Evolutionary conservation across 2,329 filamentous ascomycete genomes (phyloP).

Genomic region (Alternaria ethzedia): DNA sequence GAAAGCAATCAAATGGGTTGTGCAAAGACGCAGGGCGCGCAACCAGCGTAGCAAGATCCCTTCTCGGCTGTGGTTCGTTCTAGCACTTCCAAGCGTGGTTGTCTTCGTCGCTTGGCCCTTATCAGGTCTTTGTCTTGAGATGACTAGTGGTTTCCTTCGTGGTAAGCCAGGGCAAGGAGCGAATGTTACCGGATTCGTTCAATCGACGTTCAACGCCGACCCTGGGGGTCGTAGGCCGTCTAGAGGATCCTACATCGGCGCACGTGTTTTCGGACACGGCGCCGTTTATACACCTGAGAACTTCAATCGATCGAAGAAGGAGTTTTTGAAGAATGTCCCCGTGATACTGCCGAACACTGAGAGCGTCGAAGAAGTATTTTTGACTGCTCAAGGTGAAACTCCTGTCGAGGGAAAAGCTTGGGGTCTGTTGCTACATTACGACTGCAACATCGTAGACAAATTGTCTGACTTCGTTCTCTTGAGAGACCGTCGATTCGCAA

Average conservation of each 20-base stretch:
- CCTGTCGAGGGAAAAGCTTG: background rate
- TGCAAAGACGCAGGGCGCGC: background rate
- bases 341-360: background rate
- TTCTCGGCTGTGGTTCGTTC: background rate
- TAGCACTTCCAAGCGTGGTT: background rate
- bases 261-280: background rate
- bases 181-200: background rate
- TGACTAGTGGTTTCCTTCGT: background rate
- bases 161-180: background rate
- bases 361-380: background rate
- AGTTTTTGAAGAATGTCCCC: background rate
- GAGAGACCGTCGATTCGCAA: background rate
- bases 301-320: background rate
- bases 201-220: background rate
- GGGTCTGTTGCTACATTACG: background rate
- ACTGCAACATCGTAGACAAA: background rate
- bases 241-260: background rate
- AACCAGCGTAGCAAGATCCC: background rate
- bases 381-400: background rate
- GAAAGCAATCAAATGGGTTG: background rate
- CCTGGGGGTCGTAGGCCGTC: rapidly evolving
- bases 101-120: background rate
- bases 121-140: background rate
- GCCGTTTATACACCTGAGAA: background rate
- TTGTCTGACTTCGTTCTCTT: background rate